A percentile compares a stretch with the other conserved stretches of the same genome.
These are phyloP conservation scores for Pleurotus eryngii DNA, from an alignment of 768 basidiomycete species.

Conservation along the genomic window DNA sequence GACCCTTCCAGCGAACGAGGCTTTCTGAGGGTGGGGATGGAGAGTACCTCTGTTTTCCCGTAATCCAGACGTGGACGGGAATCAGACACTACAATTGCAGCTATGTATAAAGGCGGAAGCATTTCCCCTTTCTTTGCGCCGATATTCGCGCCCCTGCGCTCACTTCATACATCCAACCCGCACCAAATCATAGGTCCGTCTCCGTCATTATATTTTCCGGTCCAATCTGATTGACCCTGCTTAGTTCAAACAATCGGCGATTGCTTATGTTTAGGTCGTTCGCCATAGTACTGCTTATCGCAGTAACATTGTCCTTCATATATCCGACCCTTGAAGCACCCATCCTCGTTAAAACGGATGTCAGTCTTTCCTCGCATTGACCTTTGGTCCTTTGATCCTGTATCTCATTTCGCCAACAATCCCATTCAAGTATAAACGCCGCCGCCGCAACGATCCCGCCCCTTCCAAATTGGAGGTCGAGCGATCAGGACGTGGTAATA, in stretches of 20 bases:
- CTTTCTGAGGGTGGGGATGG: too few species aligned
- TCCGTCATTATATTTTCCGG: too few species aligned
- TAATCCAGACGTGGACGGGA: too few species aligned
- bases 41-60: too few species aligned
- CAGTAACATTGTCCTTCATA: neutral
- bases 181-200: too few species aligned
- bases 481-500: neutral
- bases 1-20: too few species aligned
- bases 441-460: neutral
- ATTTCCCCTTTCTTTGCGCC: too few species aligned
- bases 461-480: neutral
- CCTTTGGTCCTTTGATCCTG: neutral
- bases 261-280: neutral
- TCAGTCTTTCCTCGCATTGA: neutral
- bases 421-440: neutral
- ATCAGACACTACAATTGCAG: too few species aligned
- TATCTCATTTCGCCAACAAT: neutral
- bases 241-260: neutral
- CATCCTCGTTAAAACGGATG: neutral
- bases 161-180: too few species aligned
- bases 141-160: too few species aligned
- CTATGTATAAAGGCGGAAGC: too few species aligned
- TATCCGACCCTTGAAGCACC: neutral
- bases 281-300: neutral
- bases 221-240: too few species aligned